These are phyloP conservation scores for Penicillium sp. DNA, from an alignment of 2,329 filamentous ascomycete species.

Conservation along the genomic window DNA sequence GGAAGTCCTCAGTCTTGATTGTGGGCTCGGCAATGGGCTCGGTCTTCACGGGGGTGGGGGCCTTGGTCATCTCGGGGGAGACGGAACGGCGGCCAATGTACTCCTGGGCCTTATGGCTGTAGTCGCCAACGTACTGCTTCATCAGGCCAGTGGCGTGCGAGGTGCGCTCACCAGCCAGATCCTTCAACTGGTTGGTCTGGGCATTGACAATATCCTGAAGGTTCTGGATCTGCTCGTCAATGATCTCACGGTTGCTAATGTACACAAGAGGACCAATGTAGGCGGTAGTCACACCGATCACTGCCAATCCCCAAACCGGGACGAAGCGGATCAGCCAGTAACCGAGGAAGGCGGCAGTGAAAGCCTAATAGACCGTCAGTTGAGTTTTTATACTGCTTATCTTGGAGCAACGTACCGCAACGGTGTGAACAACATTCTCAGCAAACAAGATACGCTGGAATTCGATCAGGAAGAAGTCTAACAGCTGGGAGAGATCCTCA, in stretches of 20 bases:
- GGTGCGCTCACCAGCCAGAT: conserved; percentile 61
- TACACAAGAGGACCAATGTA: conserved; percentile 64
- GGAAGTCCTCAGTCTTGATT: conserved; percentile 48
- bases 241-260: conserved; percentile 64
- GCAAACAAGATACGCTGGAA: conserved; percentile 66
- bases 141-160: conserved; percentile 58
- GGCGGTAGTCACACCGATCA: conserved; percentile 56
- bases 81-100: conserved; percentile 46
- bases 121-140: conserved; percentile 60
- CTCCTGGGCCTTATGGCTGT: conserved; percentile 61
- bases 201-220: conserved; percentile 54
- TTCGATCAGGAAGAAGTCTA: conserved; percentile 69
- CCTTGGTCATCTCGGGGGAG: conserved; percentile 35
- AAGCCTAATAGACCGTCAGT: conserved; percentile 47
- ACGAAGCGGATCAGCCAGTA: conserved; percentile 67
- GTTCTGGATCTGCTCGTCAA: conserved; percentile 60
- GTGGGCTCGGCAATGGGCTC: conserved; percentile 24
- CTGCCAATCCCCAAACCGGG: conserved; percentile 63
- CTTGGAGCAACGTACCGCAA: conserved; percentile 52
- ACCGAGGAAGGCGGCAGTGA: conserved; percentile 57
- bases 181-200: conserved; percentile 61
- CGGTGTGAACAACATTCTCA: conserved; percentile 62
- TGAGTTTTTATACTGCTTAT: background rate
- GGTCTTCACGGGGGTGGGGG: conserved; percentile 16
- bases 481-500: conserved; percentile 63